Base-by-base conservation (phyloP, 2,329 filamentous ascomycete species). In the Phyllachora maydis region DNA sequence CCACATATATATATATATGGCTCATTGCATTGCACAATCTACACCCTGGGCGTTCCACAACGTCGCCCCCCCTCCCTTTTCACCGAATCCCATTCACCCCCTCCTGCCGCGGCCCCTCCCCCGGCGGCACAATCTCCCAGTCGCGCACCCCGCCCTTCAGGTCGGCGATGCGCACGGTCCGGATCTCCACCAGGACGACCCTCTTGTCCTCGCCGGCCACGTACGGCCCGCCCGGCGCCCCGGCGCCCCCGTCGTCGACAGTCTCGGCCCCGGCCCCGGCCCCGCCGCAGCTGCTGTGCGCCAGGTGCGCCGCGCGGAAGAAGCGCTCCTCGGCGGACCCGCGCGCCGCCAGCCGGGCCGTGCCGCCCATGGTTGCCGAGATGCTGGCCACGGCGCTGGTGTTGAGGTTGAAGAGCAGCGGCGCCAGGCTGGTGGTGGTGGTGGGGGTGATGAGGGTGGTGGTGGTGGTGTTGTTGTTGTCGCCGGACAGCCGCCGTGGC, bases 141-240 rank as follows among this genome's bases (percentile, higher is more conserved):
- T 95, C 85, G 37, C 75, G 67, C 4, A 95, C 81, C 9, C 70
- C 67, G n/a, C 88, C 85, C 53, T 92, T 92, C 76, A 77, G 92
- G 45, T 92, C 88, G 33, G 77, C 82, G 37, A 90, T 90, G 38
- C 82, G 64, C 23, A 88, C 82, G 42, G 83, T 78, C 37, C 62
- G 65, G 35, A 95, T 79, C 36, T 63, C 66, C 6, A 95, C 88
- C 5, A 85, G 65, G 16, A 95, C 79, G 5, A 93, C 83, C 23
- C 76, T 62, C 2, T 90, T 82, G 42, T 88, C 76, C 39, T 81
- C 75, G 3, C 74, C 77, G 18, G 73, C 74, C 19, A 91, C 65
- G 46, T 82, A 78, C n/a, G n/a, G n/a, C n/a, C n/a, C n/a, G n/a
- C n/a, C n/a, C n/a, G n/a, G n/a, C 40, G 64, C 70, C 40, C 64